A percentile compares a stretch with the other conserved stretches of the same genome.
These are phyloP conservation scores for Suillus variegatus DNA, from an alignment of 768 basidiomycete genomes.

Conservation along the genomic window DNA sequence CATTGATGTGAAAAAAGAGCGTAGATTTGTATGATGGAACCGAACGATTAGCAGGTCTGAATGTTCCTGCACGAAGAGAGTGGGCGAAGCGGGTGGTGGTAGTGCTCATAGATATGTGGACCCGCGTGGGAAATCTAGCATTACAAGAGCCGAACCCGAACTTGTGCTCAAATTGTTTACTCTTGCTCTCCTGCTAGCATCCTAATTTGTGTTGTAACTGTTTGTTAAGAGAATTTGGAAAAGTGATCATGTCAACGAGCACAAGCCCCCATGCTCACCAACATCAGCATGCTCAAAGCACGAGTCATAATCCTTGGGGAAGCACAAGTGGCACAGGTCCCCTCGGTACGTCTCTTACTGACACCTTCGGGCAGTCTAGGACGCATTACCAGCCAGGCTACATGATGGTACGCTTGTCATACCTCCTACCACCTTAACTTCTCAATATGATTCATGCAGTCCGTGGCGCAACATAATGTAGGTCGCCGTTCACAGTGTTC, in stretches of 20 bases:
- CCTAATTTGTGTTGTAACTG: background rate
- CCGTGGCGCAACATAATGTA: slow-evolving; percentile 64
- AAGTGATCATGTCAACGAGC: slow-evolving; percentile 35
- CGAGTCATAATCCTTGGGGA: slow-evolving; percentile 49
- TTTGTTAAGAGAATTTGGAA: background rate
- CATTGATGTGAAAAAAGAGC: background rate
- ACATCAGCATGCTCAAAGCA: slow-evolving; percentile 42
- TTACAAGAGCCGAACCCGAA: background rate
- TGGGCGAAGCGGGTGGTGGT: slow-evolving; percentile 13
- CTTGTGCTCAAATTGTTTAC: background rate
- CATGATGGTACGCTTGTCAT: slow-evolving; percentile 61
- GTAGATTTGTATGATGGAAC: slow-evolving; percentile 10
- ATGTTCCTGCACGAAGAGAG: slow-evolving; percentile 5
- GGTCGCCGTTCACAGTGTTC: slow-evolving; percentile 10
- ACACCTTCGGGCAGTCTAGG: slow-evolving; percentile 69
- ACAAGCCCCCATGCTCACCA: slow-evolving; percentile 19
- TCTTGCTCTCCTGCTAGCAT: background rate
- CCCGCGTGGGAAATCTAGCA: slow-evolving; percentile 19
- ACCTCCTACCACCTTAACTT: background rate
- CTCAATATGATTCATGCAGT: slow-evolving; percentile 38
- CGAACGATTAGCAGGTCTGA: slow-evolving; percentile 5
- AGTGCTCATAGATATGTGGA: slow-evolving; percentile 16
- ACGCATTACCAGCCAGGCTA: slow-evolving; percentile 83
- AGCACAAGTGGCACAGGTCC: slow-evolving; percentile 40
- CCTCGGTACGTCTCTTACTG: slow-evolving; percentile 57